A percentile compares a stretch with the other conserved stretches of the same genome.
phyloP scores from a whole-genome alignment of 2,329 filamentous ascomycete species.

The Colletotrichum liriopes region DNA sequence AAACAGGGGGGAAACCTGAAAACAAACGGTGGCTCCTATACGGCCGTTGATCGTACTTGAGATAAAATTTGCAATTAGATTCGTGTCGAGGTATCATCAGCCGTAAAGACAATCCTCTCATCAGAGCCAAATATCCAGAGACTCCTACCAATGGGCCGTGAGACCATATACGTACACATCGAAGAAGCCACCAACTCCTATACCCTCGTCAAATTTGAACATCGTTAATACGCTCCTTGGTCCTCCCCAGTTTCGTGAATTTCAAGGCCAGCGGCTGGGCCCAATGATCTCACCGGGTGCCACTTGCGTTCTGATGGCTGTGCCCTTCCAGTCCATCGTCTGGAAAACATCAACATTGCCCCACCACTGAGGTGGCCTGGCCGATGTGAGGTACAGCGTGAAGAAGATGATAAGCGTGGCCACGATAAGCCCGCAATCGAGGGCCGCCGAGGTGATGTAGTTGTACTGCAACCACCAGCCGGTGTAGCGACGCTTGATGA shows the following conservation, averaged over 20 bases:
- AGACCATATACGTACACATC: constrained; percentile 20
- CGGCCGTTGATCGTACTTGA: constrained; percentile 22
- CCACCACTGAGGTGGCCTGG: constrained; percentile 73
- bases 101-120: constrained; percentile 30
- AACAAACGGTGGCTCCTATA: neutral
- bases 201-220: constrained; percentile 19
- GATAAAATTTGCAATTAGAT: constrained; percentile 22
- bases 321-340: constrained; percentile 62
- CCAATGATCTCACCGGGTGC: constrained; percentile 66
- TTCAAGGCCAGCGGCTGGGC: constrained; percentile 63
- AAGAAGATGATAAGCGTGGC: constrained; percentile 80
- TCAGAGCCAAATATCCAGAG: constrained; percentile 27
- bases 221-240: constrained; percentile 26
- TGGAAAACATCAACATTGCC: constrained; percentile 66
- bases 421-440: constrained; percentile 78
- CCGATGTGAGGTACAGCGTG: constrained; percentile 73
- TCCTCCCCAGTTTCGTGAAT: neutral
- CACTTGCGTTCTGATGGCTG: constrained; percentile 61
- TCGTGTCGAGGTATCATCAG: constrained; percentile 40
- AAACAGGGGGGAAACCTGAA: neutral
- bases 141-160: constrained; percentile 24
- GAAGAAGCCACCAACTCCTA: constrained; percentile 38
- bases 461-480: constrained; percentile 87
- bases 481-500: constrained; percentile 74
- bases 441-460: constrained; percentile 80